Conservation (phyloP, 2,329 filamentous ascomycete genomes). For the Clonostachys chloroleuca region DNA sequence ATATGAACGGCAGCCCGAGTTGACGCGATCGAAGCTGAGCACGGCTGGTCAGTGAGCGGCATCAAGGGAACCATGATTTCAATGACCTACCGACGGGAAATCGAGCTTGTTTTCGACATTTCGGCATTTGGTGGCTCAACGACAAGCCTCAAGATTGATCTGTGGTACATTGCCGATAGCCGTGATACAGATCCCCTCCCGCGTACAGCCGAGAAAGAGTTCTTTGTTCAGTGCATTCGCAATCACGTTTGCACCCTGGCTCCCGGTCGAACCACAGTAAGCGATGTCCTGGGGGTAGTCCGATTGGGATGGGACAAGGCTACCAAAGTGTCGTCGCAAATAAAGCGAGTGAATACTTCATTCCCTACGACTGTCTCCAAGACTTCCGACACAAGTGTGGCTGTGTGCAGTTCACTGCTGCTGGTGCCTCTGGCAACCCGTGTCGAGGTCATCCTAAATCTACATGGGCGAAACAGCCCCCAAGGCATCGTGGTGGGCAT, state of each 20-base stretch:
- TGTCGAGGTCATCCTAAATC: conserved; percentile 55
- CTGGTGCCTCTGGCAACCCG: conserved; percentile 64
- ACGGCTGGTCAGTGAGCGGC: conserved; percentile 70
- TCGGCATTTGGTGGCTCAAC: conserved; percentile 48
- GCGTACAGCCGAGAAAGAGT: conserved; percentile 63
- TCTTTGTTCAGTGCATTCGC: conserved; percentile 70
- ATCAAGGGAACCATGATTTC: conserved; percentile 60
- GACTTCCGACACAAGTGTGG: conserved; percentile 60
- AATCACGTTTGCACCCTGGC: conserved; percentile 60
- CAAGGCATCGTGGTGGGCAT: conserved; percentile 52
- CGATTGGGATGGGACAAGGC: conserved; percentile 64
- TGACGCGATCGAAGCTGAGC: conserved; percentile 57
- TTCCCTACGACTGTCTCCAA: conserved; percentile 62
- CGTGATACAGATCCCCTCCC: conserved; percentile 48
- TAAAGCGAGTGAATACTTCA: conserved; percentile 56
- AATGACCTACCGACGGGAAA: conserved; percentile 67
- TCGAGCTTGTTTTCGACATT: conserved; percentile 70
- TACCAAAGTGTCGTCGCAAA: conserved; percentile 51
- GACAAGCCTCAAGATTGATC: conserved; percentile 54
- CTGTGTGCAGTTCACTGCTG: conserved; percentile 57
- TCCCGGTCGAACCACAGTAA: conserved; percentile 52
- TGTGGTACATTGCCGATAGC: conserved; percentile 63
- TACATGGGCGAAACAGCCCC: conserved; percentile 35
- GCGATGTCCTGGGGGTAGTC: conserved; percentile 54
- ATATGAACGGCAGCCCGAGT: conserved; percentile 50